Evolutionary conservation across 768 basidiomycete genomes (phyloP), one percentile per base, ranked within the genome.

Genomic region (Flagelloscypha sp.): DNA sequence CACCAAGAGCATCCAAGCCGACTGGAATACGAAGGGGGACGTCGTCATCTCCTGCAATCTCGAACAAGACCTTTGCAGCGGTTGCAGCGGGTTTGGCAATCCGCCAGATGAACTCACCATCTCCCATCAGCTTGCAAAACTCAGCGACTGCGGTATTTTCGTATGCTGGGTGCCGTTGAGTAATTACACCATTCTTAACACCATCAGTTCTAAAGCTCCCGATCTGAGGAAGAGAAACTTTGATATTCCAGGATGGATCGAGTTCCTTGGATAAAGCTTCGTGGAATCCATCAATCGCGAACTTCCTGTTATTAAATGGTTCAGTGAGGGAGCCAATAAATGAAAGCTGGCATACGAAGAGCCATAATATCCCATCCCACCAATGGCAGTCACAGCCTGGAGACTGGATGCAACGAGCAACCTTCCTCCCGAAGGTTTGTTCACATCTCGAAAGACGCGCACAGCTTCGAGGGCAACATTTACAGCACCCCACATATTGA

Each of bases 391-490:
- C n/a, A 61, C 11, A 0, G 47, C 59, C 12, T 41, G 3, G 7
- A 37, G 34, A 11, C 57, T 59, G 1, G 57, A 59, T 32, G 52
- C 30, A 10, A 63, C 43, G 1, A 63, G 45, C 13, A 50, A 52
- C 2, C 62, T 62, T 0, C 63, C 59, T 12, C 12, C 30, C 19
- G 40, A 30, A 7, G 59, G 54, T 8, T 52, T 40, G 35, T 63
- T 63, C 2, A 50, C 49, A n/a, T 64, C 62, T 15, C 61, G 50
- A 41, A 62, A 58, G 37, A 54, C 49, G 19, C 37, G 36, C 22
- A 64, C 40, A 0, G 58, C 58, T 21, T 52, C 56, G 17, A 37
- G 39, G 22, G 42, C 58, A 21, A 59, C 59, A 23, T 41, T 40
- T 0, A 42, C 38, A 61, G 46, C 48, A 2, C 52, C 48, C 55